Percentiles rank a stretch among this genome's conserved stretches.
These are phyloP conservation scores for Elsinoe batatas DNA, from an alignment of 2,329 filamentous ascomycete genomes.

Conservation along the genomic window DNA sequence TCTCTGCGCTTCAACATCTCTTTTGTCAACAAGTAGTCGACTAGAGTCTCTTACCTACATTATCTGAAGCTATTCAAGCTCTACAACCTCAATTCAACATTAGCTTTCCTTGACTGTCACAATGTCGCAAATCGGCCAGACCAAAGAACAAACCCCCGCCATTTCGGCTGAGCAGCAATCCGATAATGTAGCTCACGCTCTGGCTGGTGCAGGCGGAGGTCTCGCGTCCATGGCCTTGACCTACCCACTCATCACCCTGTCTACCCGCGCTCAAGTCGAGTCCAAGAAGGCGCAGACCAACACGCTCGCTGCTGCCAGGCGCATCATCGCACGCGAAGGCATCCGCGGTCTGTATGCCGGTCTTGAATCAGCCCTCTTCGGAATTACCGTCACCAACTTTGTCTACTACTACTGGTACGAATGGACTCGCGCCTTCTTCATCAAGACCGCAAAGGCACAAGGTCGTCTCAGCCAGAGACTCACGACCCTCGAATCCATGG, in stretches of 20 bases:
- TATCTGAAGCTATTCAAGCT: background rate
- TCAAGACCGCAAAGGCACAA: constrained; percentile 24
- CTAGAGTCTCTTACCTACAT: background rate
- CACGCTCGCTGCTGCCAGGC: constrained; percentile 70
- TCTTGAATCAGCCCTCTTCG: constrained; percentile 87
- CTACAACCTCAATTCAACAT: background rate
- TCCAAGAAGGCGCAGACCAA: constrained; percentile 83
- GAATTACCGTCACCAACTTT: constrained; percentile 97
- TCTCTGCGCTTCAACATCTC: constrained; percentile 7
- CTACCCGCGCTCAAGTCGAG: constrained; percentile 94
- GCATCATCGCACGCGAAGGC: constrained; percentile 87
- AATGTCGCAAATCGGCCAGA: constrained; percentile 33
- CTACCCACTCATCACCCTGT: constrained; percentile 96
- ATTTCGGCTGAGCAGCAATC: constrained; percentile 68
- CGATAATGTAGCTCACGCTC: constrained; percentile 92
- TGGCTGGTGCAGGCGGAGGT: constrained; percentile 85
- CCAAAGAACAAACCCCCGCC: constrained; percentile 30
- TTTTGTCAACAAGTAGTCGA: background rate
- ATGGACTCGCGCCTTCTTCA: constrained; percentile 67
- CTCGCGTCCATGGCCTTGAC: constrained; percentile 93
- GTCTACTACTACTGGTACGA: constrained; percentile 99
- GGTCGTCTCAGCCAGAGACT: constrained; percentile 41
- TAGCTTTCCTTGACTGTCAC: background rate
- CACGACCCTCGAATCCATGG: constrained; percentile 86
- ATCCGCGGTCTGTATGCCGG: constrained; percentile 83